These are phyloP conservation scores for Rhodotorula sp. DNA, from an alignment of 1,284 basidiomycete species.

Conservation along the genomic window DNA sequence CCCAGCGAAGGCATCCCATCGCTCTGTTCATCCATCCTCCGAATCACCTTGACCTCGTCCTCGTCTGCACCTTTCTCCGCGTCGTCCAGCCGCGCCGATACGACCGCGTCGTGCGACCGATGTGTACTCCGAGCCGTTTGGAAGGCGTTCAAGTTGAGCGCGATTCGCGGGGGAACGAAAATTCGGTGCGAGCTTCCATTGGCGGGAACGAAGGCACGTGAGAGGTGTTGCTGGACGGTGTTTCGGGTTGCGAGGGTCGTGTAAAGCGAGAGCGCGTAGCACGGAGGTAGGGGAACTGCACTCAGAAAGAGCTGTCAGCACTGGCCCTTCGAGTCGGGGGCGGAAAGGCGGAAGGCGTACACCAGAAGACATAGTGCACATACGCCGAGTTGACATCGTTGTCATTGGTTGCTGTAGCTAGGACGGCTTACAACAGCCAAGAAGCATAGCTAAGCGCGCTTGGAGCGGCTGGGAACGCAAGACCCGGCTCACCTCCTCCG, in stretches of 20 bases:
- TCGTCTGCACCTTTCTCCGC: too few relatives aligned
- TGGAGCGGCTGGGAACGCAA: too few relatives aligned
- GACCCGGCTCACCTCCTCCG: background rate
- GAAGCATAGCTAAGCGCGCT: background rate
- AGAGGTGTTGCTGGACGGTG: background rate
- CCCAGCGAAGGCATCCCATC: too few relatives aligned
- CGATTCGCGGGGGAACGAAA: slow-evolving; percentile 37
- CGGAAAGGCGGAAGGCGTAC: slow-evolving; percentile 1
- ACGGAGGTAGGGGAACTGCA: slow-evolving; percentile 14
- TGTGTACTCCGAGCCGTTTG: too few relatives aligned
- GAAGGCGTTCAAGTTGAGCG: slow-evolving; percentile 2
- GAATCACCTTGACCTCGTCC: too few relatives aligned
- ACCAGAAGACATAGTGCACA: slow-evolving; percentile 13
- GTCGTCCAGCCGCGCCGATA: too few relatives aligned
- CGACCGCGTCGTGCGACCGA: too few relatives aligned
- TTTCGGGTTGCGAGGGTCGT: slow-evolving; percentile 11
- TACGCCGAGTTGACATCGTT: background rate
- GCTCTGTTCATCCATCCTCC: too few relatives aligned
- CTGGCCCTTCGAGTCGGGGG: background rate
- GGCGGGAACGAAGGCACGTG: too few relatives aligned
- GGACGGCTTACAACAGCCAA: background rate
- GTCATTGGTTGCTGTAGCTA: background rate
- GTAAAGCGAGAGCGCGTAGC: slow-evolving; percentile 26
- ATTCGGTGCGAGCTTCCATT: slow-evolving; percentile 9
- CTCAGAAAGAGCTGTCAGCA: too few relatives aligned